These are phyloP conservation scores for Ophiocordyceps unilateralis DNA, from an alignment of 2,329 filamentous ascomycete genomes.

Conservation along the genomic window DNA sequence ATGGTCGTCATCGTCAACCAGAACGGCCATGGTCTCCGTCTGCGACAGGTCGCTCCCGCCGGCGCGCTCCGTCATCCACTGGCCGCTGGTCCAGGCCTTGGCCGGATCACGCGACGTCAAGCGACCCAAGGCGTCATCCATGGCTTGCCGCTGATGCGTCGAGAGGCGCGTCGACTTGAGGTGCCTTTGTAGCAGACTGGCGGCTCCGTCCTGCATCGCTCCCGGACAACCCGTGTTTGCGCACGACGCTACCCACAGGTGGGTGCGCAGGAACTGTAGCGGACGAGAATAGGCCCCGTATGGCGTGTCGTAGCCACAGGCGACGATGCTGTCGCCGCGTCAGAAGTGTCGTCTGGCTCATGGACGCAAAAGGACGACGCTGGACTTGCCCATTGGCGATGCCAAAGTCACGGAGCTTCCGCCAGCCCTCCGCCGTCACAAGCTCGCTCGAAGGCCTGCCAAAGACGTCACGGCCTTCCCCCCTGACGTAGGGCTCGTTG, in stretches of 20 bases:
- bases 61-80: constrained; percentile 62
- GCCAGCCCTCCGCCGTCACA: constrained; percentile 51
- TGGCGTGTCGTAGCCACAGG: constrained; percentile 39
- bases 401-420: constrained; percentile 39
- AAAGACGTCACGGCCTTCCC: constrained; percentile 41
- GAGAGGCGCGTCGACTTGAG: constrained; percentile 15
- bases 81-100: constrained; percentile 50
- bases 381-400: constrained; percentile 32
- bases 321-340: constrained; percentile 25
- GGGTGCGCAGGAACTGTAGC: constrained; percentile 38
- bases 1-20: constrained; percentile 5
- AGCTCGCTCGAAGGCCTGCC: constrained; percentile 41
- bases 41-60: constrained; percentile 53
- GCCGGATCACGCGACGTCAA: constrained; percentile 32
- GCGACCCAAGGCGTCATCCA: constrained; percentile 33
- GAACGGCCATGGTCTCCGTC: constrained; percentile 44
- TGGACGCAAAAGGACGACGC: not conserved
- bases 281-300: constrained; percentile 33
- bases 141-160: constrained; percentile 19
- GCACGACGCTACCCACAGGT: constrained; percentile 42
- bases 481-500: constrained; percentile 42
- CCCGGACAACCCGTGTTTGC: constrained; percentile 47
- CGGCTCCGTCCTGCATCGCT: constrained; percentile 49
- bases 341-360: not conserved
- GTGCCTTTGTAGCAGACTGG: constrained; percentile 29